Conservation (phyloP, 164 flowering plant genomes). For the Vitis riparia region DNA sequence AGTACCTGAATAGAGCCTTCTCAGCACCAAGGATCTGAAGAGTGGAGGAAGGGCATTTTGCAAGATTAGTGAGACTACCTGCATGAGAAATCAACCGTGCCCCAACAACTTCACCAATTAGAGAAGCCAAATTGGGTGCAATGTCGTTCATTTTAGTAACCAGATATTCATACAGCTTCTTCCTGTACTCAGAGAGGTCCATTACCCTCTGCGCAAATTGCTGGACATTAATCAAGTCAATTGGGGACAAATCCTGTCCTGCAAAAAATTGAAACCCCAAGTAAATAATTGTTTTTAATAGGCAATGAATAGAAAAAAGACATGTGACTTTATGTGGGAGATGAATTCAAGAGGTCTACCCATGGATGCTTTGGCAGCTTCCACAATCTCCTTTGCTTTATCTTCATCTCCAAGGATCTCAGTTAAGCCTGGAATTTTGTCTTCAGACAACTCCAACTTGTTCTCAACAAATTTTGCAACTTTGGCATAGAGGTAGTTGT, state of each 20-base stretch:
- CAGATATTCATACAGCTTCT: slow-evolving; percentile 80
- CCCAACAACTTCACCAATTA: slow-evolving; percentile 95
- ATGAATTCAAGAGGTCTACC: slow-evolving; percentile 42
- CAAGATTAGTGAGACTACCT: slow-evolving; percentile 96
- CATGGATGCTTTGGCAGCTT: slow-evolving; percentile 97
- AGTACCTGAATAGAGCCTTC: slow-evolving; percentile 96
- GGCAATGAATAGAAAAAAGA: not conserved
- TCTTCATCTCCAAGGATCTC: slow-evolving; percentile 96
- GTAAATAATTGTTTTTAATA: not conserved
- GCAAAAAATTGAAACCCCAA: slow-evolving; percentile 22
- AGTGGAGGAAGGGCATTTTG: slow-evolving; percentile 99
- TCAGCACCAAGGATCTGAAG: slow-evolving; percentile 99
- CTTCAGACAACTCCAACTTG: slow-evolving; percentile 77
- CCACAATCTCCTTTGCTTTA: slow-evolving; percentile 89
- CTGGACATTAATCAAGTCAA: slow-evolving; percentile 92
- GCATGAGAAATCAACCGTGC: slow-evolving; percentile 99
- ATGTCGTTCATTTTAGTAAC: slow-evolving; percentile 95
- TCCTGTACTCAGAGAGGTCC: slow-evolving; percentile 90
- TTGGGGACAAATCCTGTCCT: slow-evolving; percentile 91
- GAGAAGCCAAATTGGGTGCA: slow-evolving; percentile 95
- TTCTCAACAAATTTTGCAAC: slow-evolving; percentile 70
- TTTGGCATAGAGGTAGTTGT: slow-evolving; percentile 91
- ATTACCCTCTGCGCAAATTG: slow-evolving; percentile 91
- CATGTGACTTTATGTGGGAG: not conserved
- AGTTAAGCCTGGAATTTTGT: slow-evolving; percentile 59